These are phyloP conservation scores for Debaryomyces castellii DNA, from an alignment of 805 yeast genomes.

Conservation along the genomic window DNA sequence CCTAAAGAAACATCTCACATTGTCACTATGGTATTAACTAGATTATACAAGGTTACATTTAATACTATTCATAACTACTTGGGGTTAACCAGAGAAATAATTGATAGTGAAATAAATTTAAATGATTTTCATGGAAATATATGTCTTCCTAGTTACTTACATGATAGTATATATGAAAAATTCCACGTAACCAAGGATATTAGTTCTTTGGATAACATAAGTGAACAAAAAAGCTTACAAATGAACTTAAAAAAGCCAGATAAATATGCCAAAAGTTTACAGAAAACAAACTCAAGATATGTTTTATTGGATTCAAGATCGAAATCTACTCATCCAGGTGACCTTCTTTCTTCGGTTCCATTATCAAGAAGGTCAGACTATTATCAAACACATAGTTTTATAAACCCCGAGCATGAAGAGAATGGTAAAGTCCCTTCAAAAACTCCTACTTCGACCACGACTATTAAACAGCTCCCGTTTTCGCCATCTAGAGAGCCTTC, in stretches of 20 bases:
- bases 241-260: background rate
- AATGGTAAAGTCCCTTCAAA: conserved; percentile 10
- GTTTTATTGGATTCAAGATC: conserved; percentile 51
- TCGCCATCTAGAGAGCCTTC: conserved; percentile 15
- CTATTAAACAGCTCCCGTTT: background rate
- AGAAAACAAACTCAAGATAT: conserved; percentile 22
- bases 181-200: conserved; percentile 16
- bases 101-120: conserved; percentile 68
- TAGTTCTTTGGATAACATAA: background rate
- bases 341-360: conserved; percentile 78
- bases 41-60: conserved; percentile 86
- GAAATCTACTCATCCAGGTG: conserved; percentile 74
- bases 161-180: conserved; percentile 53
- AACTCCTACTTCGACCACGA: conserved; percentile 1
- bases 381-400: conserved; percentile 16
- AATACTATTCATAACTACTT: conserved; percentile 86
- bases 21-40: conserved; percentile 85
- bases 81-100: conserved; percentile 79
- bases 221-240: background rate
- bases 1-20: conserved; percentile 93
- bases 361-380: conserved; percentile 45
- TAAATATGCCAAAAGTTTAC: conserved; percentile 3
- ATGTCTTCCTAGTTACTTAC: conserved; percentile 56
- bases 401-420: conserved; percentile 7
- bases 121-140: conserved; percentile 39